Base-by-base conservation (phyloP, 2,329 filamentous ascomycete species). In the Beauveria australis region DNA sequence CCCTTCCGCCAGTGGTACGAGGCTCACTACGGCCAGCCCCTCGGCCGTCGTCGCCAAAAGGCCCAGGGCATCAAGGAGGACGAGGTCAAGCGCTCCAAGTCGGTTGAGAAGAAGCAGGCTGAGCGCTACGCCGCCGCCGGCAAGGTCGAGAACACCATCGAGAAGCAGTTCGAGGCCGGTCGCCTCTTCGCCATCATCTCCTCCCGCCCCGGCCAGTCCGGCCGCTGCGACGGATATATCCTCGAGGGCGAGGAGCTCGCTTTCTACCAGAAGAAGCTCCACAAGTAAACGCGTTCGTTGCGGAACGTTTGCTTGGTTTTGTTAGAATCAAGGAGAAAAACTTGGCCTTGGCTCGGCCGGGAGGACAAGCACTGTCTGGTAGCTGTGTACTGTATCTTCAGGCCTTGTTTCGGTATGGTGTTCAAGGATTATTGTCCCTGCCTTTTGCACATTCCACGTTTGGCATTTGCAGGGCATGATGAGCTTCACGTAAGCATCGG, bases 1-100 rank as follows among this genome's bases (percentile, higher is more conserved):
- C 94, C 94, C 71, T 99, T 99, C 91, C 87, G 94, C 79, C 93
- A 97, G 84, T 99, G 94, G 94, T 99, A 96, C 83, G 94, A 99
- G 88, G 91, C 94, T 71, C 94, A 99, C 89, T 99, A 99, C 86
- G 94, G 94, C 76, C 85, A 91, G 80, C 72, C 83, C 72, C 77
- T 99, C 67, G 94, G 94, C 78, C 90, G 92, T 73, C 89, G 89
- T 81, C 91, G 92, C 81, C 92, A 96, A 84, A 84, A 88, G 78
- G 92, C 95, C 80, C 81, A 78, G 75, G 74, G 74, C 62, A 73
- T 81, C 76, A 77, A 79, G 73, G 78, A 81, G 72, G 82, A 91
- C 80, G 85, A 88, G 72, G 78, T 77, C 71, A 95, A 96, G 89
- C 97, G 96, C 89, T 92, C 88, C 85, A 95, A 95, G 83, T 83